Evolutionary conservation across 257 asterid genomes (phyloP), one percentile per base, ranked within the genome.

Genomic region (Galeopsis tetrahit): DNA sequence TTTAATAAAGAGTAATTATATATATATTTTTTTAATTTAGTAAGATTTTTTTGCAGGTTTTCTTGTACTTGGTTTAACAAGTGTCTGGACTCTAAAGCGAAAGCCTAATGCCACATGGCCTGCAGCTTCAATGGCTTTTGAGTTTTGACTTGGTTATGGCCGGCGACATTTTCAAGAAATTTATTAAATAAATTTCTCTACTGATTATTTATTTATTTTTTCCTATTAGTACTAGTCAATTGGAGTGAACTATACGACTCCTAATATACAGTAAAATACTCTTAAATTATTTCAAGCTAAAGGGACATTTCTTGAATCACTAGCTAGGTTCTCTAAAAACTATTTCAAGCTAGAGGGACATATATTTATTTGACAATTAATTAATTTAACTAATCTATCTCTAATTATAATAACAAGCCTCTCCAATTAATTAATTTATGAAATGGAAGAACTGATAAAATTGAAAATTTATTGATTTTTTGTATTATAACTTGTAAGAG

Each of bases 91-190:
- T 49, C 11, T 40, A 39, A 72, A 63, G 53, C 9, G 43, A 55
- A 71, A 67, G 75, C 79, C 71, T 58, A 72, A 35, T 49, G 83
- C 70, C 90, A 79, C 78, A 66, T 81, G 86, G 70, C 78, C 75
- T 44, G 31, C n/a, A n/a, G n/a, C 73, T 63, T 58, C 72, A 64
- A 66, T 69, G 68, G 59, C 70, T n/a, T 49, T 49, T 49, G 28
- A 14, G 28, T 56, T 79, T 74, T 77, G 85, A 82, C 82, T 69
- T 64, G 10, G 70, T 81, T 72, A 8, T 46, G 62, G 86, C 88
- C 78, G 83, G 81, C 88, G 69, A 70, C 62, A 49, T 40, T 69
- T 75, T 69, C 73, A 70, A 74, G 72, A 79, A 43, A 36, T 48
- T 1, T 13, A 11, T 46, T 46, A 3, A 44, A 11, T 13, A 3